Conservation (phyloP, 1,139 yeast genomes). For the Yamadazyma siamensis region DNA sequence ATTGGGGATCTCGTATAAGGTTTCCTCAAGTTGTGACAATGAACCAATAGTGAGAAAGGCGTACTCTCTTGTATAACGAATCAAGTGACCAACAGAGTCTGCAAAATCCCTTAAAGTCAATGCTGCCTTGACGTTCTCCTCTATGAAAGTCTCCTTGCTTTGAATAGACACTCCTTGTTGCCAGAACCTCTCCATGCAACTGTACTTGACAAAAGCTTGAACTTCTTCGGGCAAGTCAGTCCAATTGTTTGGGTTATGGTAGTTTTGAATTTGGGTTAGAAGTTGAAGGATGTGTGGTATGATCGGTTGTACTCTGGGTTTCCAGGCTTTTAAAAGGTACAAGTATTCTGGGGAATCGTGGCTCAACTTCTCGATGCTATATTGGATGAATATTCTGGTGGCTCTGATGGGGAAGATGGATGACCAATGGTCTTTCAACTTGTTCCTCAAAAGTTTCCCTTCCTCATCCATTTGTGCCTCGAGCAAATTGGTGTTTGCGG, state of each 20-base stretch:
- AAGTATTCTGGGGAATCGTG: slow-evolving; percentile 75
- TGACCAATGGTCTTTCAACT: slow-evolving; percentile 87
- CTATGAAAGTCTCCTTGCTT: slow-evolving; percentile 90
- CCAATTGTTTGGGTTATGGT: slow-evolving; percentile 94
- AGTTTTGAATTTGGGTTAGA: slow-evolving; percentile 86
- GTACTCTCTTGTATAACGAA: slow-evolving; percentile 93
- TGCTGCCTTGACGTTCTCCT: slow-evolving; percentile 91
- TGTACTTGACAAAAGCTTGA: slow-evolving; percentile 82
- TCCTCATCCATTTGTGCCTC: slow-evolving; percentile 88
- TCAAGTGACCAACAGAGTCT: slow-evolving; percentile 95
- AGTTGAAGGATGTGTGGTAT: slow-evolving; percentile 87
- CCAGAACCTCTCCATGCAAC: slow-evolving; percentile 95
- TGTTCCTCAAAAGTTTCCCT: slow-evolving; percentile 72
- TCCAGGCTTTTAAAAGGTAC: slow-evolving; percentile 77
- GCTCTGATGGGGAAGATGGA: slow-evolving; percentile 94
- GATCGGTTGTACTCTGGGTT: slow-evolving; percentile 88
- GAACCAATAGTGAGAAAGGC: slow-evolving; percentile 90
- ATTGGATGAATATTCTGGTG: slow-evolving; percentile 90
- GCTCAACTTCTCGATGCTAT: slow-evolving; percentile 85
- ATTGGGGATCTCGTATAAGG: slow-evolving; percentile 82
- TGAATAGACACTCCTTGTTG: slow-evolving; percentile 96
- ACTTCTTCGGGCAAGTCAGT: slow-evolving; percentile 80
- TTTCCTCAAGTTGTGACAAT: slow-evolving; percentile 83
- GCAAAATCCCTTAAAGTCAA: slow-evolving; percentile 94
- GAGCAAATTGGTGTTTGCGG: slow-evolving; percentile 70